Evolutionary conservation across 2,329 filamentous ascomycete genomes (phyloP).

Genomic region (Fusarium floridanum): DNA sequence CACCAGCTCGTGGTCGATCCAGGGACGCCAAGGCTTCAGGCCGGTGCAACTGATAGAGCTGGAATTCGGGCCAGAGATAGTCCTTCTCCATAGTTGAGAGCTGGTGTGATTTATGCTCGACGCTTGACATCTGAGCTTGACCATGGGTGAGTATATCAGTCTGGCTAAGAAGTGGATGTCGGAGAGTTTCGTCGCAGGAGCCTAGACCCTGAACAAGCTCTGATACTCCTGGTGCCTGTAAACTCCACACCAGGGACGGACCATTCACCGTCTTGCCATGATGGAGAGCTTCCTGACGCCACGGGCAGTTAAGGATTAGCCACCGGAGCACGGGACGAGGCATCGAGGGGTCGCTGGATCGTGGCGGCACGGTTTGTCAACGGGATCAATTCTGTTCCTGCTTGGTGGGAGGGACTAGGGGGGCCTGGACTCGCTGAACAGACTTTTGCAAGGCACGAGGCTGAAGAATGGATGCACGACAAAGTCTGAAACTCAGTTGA

Average conservation of each 20-base stretch:
- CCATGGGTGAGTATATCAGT: background rate
- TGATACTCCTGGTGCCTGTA: slow-evolving; percentile 9
- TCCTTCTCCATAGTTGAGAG: background rate
- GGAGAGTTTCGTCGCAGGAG: slow-evolving; percentile 14
- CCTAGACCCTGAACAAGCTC: slow-evolving; percentile 9
- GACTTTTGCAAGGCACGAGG: slow-evolving; percentile 23
- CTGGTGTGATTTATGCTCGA: slow-evolving; percentile 9
- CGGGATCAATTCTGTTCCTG: slow-evolving; percentile 30
- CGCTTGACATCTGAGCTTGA: background rate
- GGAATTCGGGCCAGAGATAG: slow-evolving; percentile 26
- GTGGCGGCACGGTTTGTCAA: slow-evolving; percentile 32
- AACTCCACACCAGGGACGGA: slow-evolving; percentile 2
- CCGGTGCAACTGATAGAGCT: slow-evolving; percentile 2
- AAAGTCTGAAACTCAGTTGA: slow-evolving; percentile 26
- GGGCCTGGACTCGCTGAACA: slow-evolving; percentile 34
- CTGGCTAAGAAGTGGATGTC: slow-evolving; percentile 7
- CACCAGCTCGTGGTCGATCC: background rate
- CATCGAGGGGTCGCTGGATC: slow-evolving; percentile 10
- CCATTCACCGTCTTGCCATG: slow-evolving; percentile 10
- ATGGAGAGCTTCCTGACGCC: background rate
- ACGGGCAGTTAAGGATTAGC: slow-evolving; percentile 3
- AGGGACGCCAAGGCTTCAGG: slow-evolving; percentile 6
- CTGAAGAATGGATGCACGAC: slow-evolving; percentile 25
- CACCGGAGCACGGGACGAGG: slow-evolving; percentile 6
- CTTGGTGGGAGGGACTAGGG: slow-evolving; percentile 13